A percentile compares a stretch with the other conserved stretches of the same genome.
Conservation (phyloP, 108 stramenopile species). For the Seminavis robusta region DNA sequence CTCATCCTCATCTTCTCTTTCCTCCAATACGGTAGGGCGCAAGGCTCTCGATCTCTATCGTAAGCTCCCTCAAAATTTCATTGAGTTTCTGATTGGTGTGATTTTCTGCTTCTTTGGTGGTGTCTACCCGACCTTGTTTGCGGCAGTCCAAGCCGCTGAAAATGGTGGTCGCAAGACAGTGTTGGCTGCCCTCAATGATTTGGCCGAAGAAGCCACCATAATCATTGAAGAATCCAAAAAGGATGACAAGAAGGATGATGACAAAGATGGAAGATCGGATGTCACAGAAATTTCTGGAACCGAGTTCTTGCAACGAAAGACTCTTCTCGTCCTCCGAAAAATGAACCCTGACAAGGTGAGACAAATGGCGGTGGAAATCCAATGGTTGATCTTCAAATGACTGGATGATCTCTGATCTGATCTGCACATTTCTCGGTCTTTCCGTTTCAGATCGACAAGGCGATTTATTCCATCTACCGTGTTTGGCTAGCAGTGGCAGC, state of each 20-base stretch:
- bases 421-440: too few relatives aligned
- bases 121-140: slow-evolving; percentile 86
- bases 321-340: slow-evolving; percentile 76
- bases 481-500: slow-evolving; percentile 90
- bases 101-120: slow-evolving; percentile 96
- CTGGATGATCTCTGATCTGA: too few relatives aligned
- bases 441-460: too few relatives aligned
- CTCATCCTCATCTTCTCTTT: too few relatives aligned
- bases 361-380: too few relatives aligned
- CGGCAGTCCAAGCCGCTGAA: slow-evolving; percentile 89
- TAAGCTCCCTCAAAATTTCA: slow-evolving; percentile 48
- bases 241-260: slow-evolving; percentile 83
- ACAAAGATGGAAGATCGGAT: slow-evolving; percentile 81
- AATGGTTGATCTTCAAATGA: too few relatives aligned
- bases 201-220: slow-evolving; percentile 62
- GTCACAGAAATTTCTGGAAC: slow-evolving; percentile 57
- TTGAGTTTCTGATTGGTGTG: slow-evolving; percentile 67
- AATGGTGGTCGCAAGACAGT: slow-evolving; percentile 74
- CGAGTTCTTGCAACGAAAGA: slow-evolving; percentile 81
- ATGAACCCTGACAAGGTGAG: slow-evolving; percentile 88
- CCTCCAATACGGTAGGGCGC: too few relatives aligned
- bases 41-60: slow-evolving; percentile 31
- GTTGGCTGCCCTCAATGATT: slow-evolving; percentile 45
- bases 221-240: slow-evolving; percentile 85
- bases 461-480: slow-evolving; percentile 55